Conservation (phyloP, 169 alveolate genomes). For the Eimeria maxima region DNA sequence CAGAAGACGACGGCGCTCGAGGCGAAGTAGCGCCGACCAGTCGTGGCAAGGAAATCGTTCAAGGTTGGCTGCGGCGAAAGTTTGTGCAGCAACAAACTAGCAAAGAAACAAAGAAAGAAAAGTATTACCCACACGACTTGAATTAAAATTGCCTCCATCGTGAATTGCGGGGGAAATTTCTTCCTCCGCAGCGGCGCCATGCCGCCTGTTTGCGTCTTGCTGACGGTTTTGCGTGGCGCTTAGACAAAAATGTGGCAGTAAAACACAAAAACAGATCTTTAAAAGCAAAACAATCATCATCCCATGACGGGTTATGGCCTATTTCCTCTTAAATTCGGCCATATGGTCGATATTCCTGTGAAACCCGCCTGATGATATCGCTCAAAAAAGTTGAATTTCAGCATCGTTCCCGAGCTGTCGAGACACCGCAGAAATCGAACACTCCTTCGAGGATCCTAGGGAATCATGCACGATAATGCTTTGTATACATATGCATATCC, state of each 20-base stretch:
- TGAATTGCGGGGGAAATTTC: neutral
- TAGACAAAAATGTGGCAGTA: neutral
- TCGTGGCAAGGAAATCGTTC: slow-evolving; percentile 11
- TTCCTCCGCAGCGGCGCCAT: neutral
- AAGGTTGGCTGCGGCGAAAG: neutral
- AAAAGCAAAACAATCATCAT: slow-evolving; percentile 9
- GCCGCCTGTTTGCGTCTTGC: neutral
- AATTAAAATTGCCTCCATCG: neutral
- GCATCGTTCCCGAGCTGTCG: neutral
- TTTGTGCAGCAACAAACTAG: neutral
- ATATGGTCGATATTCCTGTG: neutral
- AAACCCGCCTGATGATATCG: neutral
- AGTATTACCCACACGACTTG: neutral
- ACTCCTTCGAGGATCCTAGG: too few species aligned
- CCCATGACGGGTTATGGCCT: neutral
- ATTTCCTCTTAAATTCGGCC: neutral
- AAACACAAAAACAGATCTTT: neutral
- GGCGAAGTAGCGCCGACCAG: slow-evolving; percentile 29
- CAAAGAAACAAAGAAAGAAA: neutral
- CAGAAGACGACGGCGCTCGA: slow-evolving; percentile 1
- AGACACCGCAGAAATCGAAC: neutral
- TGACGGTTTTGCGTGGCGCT: neutral
- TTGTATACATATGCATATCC: too few species aligned
- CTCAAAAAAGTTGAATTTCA: neutral
- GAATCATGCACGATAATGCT: too few species aligned